These are phyloP conservation scores for Boechera retrofracta DNA, from an alignment of 345 rosid genomes.

Conservation along the genomic window DNA sequence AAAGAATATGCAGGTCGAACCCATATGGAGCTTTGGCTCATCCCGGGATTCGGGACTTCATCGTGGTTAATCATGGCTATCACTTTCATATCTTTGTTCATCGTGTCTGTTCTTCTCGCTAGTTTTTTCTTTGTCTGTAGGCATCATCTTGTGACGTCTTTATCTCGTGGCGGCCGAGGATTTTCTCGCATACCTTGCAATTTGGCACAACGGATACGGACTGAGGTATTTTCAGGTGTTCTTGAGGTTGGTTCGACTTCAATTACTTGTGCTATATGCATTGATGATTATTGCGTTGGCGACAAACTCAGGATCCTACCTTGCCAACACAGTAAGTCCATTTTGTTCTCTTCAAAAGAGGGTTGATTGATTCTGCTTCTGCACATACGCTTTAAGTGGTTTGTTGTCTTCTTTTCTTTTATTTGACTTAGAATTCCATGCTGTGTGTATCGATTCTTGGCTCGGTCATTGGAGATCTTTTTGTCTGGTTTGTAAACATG, in stretches of 20 bases:
- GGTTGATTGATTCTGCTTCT: not conserved
- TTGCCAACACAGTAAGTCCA: slow-evolving; percentile 74
- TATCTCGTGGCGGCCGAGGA: slow-evolving; percentile 43
- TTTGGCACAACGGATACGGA: slow-evolving; percentile 75
- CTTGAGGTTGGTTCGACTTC: slow-evolving; percentile 77
- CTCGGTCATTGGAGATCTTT: slow-evolving; percentile 81
- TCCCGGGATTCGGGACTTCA: slow-evolving; percentile 66
- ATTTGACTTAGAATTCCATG: slow-evolving; percentile 59
- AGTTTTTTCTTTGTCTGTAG: slow-evolving; percentile 77
- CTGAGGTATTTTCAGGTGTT: slow-evolving; percentile 66
- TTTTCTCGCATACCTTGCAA: slow-evolving; percentile 72
- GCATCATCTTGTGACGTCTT: slow-evolving; percentile 40
- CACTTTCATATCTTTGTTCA: slow-evolving; percentile 70
- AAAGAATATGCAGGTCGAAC: slow-evolving; percentile 55
- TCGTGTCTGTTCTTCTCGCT: slow-evolving; percentile 76
- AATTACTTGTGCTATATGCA: slow-evolving; percentile 76
- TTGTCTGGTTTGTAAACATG: slow-evolving; percentile 85
- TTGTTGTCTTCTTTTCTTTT: too few species aligned
- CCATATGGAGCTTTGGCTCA: slow-evolving; percentile 66
- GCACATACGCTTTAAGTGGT: not conserved
- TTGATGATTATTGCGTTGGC: slow-evolving; percentile 78
- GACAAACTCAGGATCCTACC: slow-evolving; percentile 82
- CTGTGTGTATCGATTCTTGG: slow-evolving; percentile 82
- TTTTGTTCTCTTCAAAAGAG: not conserved
- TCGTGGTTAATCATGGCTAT: slow-evolving; percentile 88